These are phyloP conservation scores for Prunus fruticosa DNA, from an alignment of 306 rosid genomes.

Conservation along the genomic window DNA sequence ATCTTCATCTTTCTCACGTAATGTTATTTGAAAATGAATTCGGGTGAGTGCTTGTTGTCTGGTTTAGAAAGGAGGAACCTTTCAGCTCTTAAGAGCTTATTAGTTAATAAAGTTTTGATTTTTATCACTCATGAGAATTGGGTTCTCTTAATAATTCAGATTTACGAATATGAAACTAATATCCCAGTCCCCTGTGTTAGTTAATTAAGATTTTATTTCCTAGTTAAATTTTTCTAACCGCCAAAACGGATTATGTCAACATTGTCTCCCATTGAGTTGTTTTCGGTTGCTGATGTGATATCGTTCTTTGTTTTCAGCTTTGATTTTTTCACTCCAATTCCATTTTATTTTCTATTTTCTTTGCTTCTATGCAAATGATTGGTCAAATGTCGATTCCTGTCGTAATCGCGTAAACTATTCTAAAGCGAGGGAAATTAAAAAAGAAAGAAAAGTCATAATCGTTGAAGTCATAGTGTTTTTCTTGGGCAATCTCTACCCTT, in stretches of 20 bases:
- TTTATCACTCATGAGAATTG: not conserved
- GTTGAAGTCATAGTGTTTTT: slow-evolving; percentile 23
- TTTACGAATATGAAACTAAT: not conserved
- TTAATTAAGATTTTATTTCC: not conserved
- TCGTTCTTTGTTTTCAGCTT: slow-evolving; percentile 40
- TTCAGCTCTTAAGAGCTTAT: not conserved
- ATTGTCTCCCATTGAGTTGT: slow-evolving; percentile 33
- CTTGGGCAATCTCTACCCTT: slow-evolving; percentile 10
- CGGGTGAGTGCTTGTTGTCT: not conserved
- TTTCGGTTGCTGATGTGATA: slow-evolving; percentile 65
- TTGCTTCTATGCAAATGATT: slow-evolving; percentile 9
- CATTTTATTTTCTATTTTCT: slow-evolving; percentile 3
- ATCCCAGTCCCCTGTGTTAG: not conserved
- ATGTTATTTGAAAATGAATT: not conserved
- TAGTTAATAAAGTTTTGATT: not conserved
- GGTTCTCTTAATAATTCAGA: not conserved
- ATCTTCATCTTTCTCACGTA: not conserved
- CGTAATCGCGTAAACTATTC: slow-evolving; percentile 34
- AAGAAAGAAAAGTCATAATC: slow-evolving; percentile 14
- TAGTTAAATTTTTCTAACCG: slow-evolving; percentile 35
- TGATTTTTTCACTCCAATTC: slow-evolving; percentile 28
- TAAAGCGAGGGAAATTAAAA: slow-evolving; percentile 19
- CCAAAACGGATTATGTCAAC: slow-evolving; percentile 27
- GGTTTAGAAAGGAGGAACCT: not conserved
- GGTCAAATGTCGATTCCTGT: slow-evolving; percentile 36